Percentiles rank a stretch among this genome's conserved stretches.
phyloP scores from a whole-genome alignment of 2,329 filamentous ascomycete species.

The Nemania bipapillata region DNA sequence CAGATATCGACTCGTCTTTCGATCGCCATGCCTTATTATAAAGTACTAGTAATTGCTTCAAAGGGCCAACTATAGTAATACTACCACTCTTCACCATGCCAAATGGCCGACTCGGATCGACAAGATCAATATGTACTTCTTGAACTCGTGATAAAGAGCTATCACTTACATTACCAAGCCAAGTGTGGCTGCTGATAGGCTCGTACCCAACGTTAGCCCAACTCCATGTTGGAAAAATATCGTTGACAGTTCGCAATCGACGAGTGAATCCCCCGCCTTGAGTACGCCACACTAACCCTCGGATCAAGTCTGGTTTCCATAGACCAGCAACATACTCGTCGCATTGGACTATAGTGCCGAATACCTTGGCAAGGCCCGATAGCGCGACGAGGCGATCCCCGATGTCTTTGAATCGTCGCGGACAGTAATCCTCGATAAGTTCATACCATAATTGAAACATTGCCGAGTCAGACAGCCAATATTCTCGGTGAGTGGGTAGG shows the following conservation, averaged over 20 bases:
- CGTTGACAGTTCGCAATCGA: not conserved
- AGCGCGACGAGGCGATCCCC: not conserved
- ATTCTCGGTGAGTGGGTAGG: not conserved
- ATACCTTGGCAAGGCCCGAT: not conserved
- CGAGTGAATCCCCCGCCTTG: not conserved
- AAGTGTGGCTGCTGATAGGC: not conserved
- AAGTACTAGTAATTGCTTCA: not conserved
- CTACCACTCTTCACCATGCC: not conserved
- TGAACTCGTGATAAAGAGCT: not conserved
- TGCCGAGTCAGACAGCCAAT: not conserved
- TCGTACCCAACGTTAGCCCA: not conserved
- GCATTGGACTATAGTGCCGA: not conserved
- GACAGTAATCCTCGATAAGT: constrained; percentile 5
- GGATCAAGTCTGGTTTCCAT: constrained; percentile 1
- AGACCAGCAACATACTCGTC: constrained; percentile 5
- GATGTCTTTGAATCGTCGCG: constrained; percentile 2
- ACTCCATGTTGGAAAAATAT: not conserved
- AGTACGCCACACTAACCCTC: constrained; percentile 1
- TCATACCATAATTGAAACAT: constrained; percentile 1
- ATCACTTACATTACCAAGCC: no score
- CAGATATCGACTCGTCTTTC: not conserved
- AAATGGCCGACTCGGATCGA: not conserved
- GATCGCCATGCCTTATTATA: constrained; percentile 4
- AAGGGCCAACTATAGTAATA: not conserved
- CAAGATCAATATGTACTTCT: not conserved